phyloP scores from a whole-genome alignment of 257 asterid genomes.

The Ligustrum vulgare region DNA sequence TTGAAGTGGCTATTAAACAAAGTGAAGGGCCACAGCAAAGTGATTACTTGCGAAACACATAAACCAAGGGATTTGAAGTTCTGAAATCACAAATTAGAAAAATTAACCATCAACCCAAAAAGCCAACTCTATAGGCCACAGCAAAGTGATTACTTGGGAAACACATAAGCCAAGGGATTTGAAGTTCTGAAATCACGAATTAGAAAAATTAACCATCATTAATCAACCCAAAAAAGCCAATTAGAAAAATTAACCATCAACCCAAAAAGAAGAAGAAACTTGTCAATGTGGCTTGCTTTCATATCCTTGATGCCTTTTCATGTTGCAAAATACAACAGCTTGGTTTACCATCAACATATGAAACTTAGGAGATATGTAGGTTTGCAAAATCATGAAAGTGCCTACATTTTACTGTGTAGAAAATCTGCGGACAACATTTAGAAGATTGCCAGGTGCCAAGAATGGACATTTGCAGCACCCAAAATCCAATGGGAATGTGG shows the following conservation, averaged over 20 bases:
- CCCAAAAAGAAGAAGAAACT: neutral
- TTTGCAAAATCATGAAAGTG: neutral
- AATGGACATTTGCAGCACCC: neutral
- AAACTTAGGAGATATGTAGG: neutral
- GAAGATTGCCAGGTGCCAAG: neutral
- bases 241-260: too few species aligned
- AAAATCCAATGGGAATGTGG: neutral
- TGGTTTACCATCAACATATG: neutral
- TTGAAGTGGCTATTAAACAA: slow-evolving; percentile 2
- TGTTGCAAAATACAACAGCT: neutral
- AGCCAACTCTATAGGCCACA: neutral
- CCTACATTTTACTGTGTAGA: neutral
- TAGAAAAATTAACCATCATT: neutral
- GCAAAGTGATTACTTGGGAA: neutral
- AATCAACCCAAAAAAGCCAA: too few species aligned
- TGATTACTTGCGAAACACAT: neutral
- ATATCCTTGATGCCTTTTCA: neutral
- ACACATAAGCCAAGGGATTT: neutral
- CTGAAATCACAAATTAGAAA: neutral
- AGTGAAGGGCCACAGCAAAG: neutral
- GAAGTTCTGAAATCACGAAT: neutral
- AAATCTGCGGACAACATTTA: neutral
- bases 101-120: neutral
- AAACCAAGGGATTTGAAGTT: neutral
- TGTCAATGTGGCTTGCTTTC: neutral